Conservation (phyloP, 768 basidiomycete species). For the Kondoa malvinella region DNA sequence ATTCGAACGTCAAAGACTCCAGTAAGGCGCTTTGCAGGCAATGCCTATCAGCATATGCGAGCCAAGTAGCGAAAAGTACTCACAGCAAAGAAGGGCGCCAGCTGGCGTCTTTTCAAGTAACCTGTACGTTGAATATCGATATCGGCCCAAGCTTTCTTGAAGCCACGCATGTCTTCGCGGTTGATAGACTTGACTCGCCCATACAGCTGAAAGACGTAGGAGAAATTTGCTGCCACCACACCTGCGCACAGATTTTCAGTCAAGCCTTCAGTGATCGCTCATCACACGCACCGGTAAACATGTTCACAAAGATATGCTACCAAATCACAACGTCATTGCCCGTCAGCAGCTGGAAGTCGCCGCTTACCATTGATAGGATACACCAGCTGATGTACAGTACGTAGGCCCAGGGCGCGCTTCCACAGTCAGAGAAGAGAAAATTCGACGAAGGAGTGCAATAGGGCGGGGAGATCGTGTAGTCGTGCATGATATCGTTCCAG, state of each 20-base stretch:
- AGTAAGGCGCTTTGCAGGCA: slow-evolving; percentile 42
- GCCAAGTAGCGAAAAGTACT: slow-evolving; percentile 29
- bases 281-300: slow-evolving; percentile 59
- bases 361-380: slow-evolving; percentile 55
- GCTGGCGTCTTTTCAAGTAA: slow-evolving; percentile 50
- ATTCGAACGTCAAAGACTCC: slow-evolving; percentile 78
- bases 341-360: background rate
- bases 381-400: slow-evolving; percentile 88
- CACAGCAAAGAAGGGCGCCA: slow-evolving; percentile 68
- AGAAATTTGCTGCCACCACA: slow-evolving; percentile 90
- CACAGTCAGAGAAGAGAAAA: slow-evolving; percentile 63
- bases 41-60: slow-evolving; percentile 6
- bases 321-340: background rate
- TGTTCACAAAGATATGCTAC: slow-evolving; percentile 72
- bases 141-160: slow-evolving; percentile 86
- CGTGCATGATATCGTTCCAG: slow-evolving; percentile 97
- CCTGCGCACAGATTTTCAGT: slow-evolving; percentile 32
- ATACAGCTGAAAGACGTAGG: slow-evolving; percentile 79
- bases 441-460: slow-evolving; percentile 45
- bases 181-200: slow-evolving; percentile 65
- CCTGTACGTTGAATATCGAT: slow-evolving; percentile 65
- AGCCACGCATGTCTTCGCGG: slow-evolving; percentile 77
- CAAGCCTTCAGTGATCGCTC: background rate
- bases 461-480: slow-evolving; percentile 38
- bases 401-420: slow-evolving; percentile 62